A percentile compares a stretch with the other conserved stretches of the same genome.
Conservation (phyloP, 2,329 filamentous ascomycete genomes). For the Exophiala phaeomuriformis region DNA sequence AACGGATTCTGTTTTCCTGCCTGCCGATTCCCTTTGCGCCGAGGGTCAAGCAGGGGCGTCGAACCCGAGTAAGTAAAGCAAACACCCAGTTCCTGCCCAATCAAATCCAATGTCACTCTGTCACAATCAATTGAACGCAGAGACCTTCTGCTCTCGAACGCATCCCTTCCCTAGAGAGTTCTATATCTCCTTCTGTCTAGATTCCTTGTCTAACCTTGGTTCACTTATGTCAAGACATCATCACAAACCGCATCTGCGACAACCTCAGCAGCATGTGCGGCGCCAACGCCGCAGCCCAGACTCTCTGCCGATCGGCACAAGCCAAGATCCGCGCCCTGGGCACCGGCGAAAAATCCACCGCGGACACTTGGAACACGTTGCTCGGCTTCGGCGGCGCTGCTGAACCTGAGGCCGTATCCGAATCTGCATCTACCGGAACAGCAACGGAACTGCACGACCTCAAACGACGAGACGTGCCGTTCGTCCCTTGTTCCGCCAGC, state of each 20-base stretch:
- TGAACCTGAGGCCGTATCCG: background rate
- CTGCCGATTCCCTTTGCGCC: constrained; percentile 54
- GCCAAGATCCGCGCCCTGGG: constrained; percentile 44
- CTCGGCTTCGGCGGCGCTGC: constrained; percentile 32
- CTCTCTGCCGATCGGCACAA: constrained; percentile 48
- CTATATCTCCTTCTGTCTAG: too few relatives aligned
- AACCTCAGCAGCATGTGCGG: constrained; percentile 60
- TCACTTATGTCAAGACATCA: constrained; percentile 44
- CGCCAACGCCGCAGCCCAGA: constrained; percentile 54
- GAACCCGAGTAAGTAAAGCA: constrained; percentile 46
- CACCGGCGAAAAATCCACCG: constrained; percentile 36
- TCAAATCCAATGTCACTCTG: background rate
- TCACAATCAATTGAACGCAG: too few relatives aligned
- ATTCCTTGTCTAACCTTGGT: too few relatives aligned
- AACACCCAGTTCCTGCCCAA: background rate
- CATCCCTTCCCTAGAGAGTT: too few relatives aligned
- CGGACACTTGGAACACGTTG: constrained; percentile 37
- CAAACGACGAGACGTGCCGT: background rate
- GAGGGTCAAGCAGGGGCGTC: constrained; percentile 58
- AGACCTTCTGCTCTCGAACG: too few relatives aligned
- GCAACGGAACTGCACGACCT: too few relatives aligned
- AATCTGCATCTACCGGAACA: too few relatives aligned
- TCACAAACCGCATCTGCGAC: constrained; percentile 65
- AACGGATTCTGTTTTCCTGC: constrained; percentile 61
- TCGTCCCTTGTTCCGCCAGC: constrained; percentile 13